Evolutionary conservation across 495 filamentous ascomycete species (phyloP).

Genomic region (Penicillium pancosmium): DNA sequence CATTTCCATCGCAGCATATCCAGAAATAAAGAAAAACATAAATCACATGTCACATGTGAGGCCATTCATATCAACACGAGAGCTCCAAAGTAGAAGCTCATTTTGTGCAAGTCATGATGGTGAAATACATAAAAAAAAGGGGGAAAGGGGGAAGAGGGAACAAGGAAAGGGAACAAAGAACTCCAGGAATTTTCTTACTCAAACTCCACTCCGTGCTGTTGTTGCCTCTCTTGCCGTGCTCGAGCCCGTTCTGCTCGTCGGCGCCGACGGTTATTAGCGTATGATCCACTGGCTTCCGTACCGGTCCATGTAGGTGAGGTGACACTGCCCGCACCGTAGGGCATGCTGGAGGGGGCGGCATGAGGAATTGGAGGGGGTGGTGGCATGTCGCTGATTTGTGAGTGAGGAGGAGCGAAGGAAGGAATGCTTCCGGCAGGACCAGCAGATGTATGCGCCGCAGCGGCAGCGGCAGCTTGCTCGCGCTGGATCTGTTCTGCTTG

Average conservation of each 20-base stretch:
- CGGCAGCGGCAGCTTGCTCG: conserved; percentile 39
- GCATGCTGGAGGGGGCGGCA: conserved; percentile 40
- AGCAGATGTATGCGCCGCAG: conserved; percentile 19
- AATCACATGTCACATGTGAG: conserved; percentile 10
- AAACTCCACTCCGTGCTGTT: conserved; percentile 48
- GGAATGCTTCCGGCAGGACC: conserved; percentile 34
- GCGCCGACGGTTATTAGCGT: conserved; percentile 54
- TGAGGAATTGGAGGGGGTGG: conserved; percentile 39
- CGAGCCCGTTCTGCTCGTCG: conserved; percentile 55
- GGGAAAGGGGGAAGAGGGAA: not conserved
- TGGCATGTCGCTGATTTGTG: conserved; percentile 36
- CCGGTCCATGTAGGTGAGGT: conserved; percentile 52
- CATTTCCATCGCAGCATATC: conserved; percentile 12
- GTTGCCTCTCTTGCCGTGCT: conserved; percentile 49
- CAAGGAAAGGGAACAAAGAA: not conserved
- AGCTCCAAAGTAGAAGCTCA: conserved; percentile 11
- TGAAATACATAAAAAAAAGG: conserved; percentile 3
- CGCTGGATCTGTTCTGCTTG: conserved; percentile 53
- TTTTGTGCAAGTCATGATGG: conserved; percentile 27
- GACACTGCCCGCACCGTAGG: conserved; percentile 48
- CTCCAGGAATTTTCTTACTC: conserved; percentile 27
- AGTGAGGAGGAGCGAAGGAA: conserved; percentile 35
- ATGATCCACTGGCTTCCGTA: conserved; percentile 56
- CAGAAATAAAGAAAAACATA: conserved; percentile 11
- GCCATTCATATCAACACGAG: conserved; percentile 20